Base-by-base conservation (phyloP, 2,329 filamentous ascomycete genomes). In the Zymoseptoria pseudotritici region DNA sequence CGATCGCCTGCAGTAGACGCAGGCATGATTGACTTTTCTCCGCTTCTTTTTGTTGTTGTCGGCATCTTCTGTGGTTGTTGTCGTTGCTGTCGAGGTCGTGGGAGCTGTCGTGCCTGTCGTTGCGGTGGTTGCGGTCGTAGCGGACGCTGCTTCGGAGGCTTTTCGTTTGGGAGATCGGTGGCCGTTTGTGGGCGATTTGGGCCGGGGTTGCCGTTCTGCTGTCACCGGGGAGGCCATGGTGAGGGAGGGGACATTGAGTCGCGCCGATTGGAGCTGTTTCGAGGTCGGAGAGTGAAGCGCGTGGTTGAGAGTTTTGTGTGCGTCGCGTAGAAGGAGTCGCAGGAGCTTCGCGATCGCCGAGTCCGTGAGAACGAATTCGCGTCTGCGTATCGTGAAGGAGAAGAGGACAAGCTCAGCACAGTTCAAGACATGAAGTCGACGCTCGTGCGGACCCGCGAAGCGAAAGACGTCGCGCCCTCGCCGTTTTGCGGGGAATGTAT, bases 1-100 rank as follows among this genome's bases (percentile, higher is more conserved):
- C 74, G 79, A 81, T 68, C 79, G 77, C 69, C 79, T 63, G 53
- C 78, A 82, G 69, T 82, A 82, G 53, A 81, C 78, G 71, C 79
- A 82, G 53, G 79, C 79, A 74, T 81, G 79, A 70, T 81, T 81
- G 72, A 82, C 79, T 70, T 81, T 61, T 10, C 59, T 50, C 49
- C 53, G 55, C 54, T 60, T 60, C 31, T 29, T 24, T 17, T 60
- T 49, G 29, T 24, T 19, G n/a, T 4, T 11, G 6, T 17, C 24
- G 17, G 5, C 42, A 4, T 54, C 42, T 20, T 24, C 31, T 42
- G 11, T 24, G 49, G 8, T 53, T 5, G n/a, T 50, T 29, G 55
- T 46, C 19, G 36, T 53, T 24, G 13, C 17, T 7, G 21, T 46
- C 26, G 7, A 53, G 20, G 50, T 22, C 17, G 50, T 50, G 9